Base-by-base conservation (phyloP, 148 eudicot genomes). In the Nepenthes gracilis region DNA sequence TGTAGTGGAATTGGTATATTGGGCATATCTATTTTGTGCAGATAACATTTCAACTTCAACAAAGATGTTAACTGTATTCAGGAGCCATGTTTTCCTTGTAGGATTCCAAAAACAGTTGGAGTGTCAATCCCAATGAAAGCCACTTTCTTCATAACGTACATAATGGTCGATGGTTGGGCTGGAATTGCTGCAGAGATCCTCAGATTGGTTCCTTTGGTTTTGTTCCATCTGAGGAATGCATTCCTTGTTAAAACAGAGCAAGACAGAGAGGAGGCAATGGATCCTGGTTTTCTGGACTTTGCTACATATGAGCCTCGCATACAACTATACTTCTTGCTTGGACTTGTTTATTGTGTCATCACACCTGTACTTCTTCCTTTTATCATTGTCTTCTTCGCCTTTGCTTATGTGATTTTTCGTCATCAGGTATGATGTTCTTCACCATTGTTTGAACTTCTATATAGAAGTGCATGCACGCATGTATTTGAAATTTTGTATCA, bases 121-220 rank as follows among this genome's bases (percentile, higher is more conserved):
- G 81, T 65, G 40, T 77, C 89, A 12, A 84, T 84, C 62, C 89
- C 85, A 49, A 71, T 84, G 85, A 84, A 81, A 63, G 89, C 89
- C 36, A 83, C 85, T 1, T 83, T 83, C 66, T 83, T 83, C 69
- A 83, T 83, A 36, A 80, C 88, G 40, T 83, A 78, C 47, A 52
- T 83, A 49, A 83, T 83, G 88, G 79, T 80, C 52, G 88, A 83
- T 65, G 88, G 89, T 48, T 84, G 89, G 89, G 78, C 89, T 47
- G 77, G 83, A 55, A 68, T 84, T 67, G 89, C 89, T 43, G 79
- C 78, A 47, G 89, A 84, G 67, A 75, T 84, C 66, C 55, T 84
- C 49, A 71, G 89, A 68, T 14, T 81, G 67, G 71, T 67, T 67
- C 83, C 85, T 33, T 64, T 84, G 36, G 59, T 76, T 34, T 2